Percentiles rank a stretch among this genome's conserved stretches.
Conservation (phyloP, 495 filamentous ascomycete genomes). For the Neurospora sp. region DNA sequence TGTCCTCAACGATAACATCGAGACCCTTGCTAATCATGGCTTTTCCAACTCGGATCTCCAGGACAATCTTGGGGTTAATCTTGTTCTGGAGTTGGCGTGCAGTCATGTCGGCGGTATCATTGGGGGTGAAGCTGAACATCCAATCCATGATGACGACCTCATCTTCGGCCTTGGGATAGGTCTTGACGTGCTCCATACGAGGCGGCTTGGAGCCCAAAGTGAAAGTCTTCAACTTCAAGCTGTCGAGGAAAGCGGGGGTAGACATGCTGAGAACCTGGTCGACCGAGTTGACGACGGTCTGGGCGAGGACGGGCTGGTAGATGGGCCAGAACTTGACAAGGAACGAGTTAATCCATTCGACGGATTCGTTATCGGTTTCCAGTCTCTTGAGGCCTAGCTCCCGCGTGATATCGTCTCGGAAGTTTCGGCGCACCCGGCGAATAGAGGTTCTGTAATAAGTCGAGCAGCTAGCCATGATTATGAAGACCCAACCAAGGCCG, state of each 20-base stretch:
- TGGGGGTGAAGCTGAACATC: constrained; percentile 98
- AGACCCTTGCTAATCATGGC: constrained; percentile 92
- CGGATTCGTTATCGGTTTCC: constrained; percentile 83
- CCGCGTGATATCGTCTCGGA: constrained; percentile 87
- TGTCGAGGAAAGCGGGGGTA: constrained; percentile 88
- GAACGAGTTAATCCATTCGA: constrained; percentile 99
- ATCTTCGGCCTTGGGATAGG: constrained; percentile 90
- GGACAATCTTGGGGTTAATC: constrained; percentile 90
- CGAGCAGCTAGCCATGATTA: constrained; percentile 82
- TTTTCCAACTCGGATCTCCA: constrained; percentile 89
- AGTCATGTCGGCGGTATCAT: constrained; percentile 86
- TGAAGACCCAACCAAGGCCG: constrained; percentile 83
- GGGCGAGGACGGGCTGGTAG: constrained; percentile 84
- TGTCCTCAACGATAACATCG: constrained; percentile 95
- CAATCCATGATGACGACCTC: constrained; percentile 98
- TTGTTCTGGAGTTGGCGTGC: constrained; percentile 83
- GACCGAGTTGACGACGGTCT: constrained; percentile 84
- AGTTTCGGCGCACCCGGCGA: constrained; percentile 87
- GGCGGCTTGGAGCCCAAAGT: constrained; percentile 91
- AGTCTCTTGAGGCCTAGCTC: constrained; percentile 83
- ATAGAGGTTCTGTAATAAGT: constrained; percentile 97
- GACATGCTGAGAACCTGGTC: constrained; percentile 90
- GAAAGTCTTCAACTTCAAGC: constrained; percentile 82
- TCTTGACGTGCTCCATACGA: constrained; percentile 92
- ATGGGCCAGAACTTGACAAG: constrained; percentile 99